Percentiles rank a stretch among this genome's conserved stretches.
These are phyloP conservation scores for Nidularia pulvinata DNA, from an alignment of 768 basidiomycete species.

Conservation along the genomic window DNA sequence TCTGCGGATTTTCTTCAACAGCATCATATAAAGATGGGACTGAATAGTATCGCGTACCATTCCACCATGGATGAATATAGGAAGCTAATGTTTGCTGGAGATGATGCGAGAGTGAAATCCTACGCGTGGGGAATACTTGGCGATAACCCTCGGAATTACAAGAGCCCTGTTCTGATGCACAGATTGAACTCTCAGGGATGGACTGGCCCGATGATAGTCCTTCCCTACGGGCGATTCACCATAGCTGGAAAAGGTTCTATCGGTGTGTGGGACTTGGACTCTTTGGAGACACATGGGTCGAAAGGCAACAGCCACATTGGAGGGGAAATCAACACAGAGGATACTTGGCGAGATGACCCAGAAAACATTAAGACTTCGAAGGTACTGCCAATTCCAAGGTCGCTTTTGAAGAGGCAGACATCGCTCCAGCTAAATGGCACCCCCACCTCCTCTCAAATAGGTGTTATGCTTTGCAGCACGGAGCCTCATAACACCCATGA, in stretches of 20 bases:
- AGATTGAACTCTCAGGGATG: slow-evolving; percentile 20
- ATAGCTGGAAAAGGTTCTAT: slow-evolving; percentile 29
- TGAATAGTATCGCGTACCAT: slow-evolving; percentile 15
- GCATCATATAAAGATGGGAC: slow-evolving; percentile 11
- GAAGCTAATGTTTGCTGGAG: slow-evolving; percentile 33
- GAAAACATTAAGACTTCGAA: slow-evolving; percentile 24
- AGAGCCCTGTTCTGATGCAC: slow-evolving; percentile 18
- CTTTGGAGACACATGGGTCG: slow-evolving; percentile 23
- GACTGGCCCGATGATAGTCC: slow-evolving; percentile 25
- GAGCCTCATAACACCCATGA: slow-evolving; percentile 2
- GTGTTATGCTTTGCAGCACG: slow-evolving; percentile 16
- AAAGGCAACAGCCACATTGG: slow-evolving; percentile 17
- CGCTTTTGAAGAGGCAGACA: slow-evolving; percentile 6
- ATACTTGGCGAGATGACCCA: slow-evolving; percentile 15
- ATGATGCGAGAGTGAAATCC: slow-evolving; percentile 31
- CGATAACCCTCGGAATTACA: neutral
- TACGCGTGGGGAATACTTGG: slow-evolving; percentile 22
- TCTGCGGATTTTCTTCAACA: slow-evolving; percentile 4
- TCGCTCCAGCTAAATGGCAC: slow-evolving; percentile 15
- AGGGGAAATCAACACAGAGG: slow-evolving; percentile 5
- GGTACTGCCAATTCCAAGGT: slow-evolving; percentile 11
- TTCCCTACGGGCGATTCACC: slow-evolving; percentile 19
- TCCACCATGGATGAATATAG: slow-evolving; percentile 24
- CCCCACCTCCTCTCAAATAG: slow-evolving; percentile 14
- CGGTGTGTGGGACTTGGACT: slow-evolving; percentile 33